Conservation (phyloP, 306 rosid species). For the Dicorynia guianensis region DNA sequence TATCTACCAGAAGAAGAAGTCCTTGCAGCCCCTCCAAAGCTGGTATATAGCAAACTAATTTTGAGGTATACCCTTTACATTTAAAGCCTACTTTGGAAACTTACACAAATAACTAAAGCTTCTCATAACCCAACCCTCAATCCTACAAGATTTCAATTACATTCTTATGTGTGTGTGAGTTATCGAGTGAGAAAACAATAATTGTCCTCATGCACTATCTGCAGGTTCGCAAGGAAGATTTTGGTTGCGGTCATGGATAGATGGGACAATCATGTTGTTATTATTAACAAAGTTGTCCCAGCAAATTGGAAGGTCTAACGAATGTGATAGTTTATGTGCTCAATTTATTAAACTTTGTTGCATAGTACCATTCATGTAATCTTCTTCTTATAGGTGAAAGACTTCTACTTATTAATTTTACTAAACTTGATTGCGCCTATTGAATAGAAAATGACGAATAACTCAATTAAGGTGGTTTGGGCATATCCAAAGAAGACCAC, state of each 20-base stretch:
- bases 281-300: slow-evolving; percentile 78
- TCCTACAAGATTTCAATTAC: slow-evolving; percentile 9
- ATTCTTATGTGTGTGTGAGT: slow-evolving; percentile 20
- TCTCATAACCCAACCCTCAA: slow-evolving; percentile 6
- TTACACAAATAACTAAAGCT: slow-evolving; percentile 30
- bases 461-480: too few relatives aligned
- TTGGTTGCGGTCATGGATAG: slow-evolving; percentile 81
- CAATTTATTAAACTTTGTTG: slow-evolving; percentile 14
- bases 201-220: slow-evolving; percentile 32
- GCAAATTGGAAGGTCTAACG: slow-evolving; percentile 81
- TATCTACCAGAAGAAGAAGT: slow-evolving; percentile 79
- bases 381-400: slow-evolving; percentile 16
- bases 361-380: slow-evolving; percentile 32
- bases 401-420: slow-evolving; percentile 22
- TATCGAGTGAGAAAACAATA: slow-evolving; percentile 21
- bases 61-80: slow-evolving; percentile 63
- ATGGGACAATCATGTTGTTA: slow-evolving; percentile 78
- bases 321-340: slow-evolving; percentile 25
- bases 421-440: too few relatives aligned
- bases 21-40: slow-evolving; percentile 92
- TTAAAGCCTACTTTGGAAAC: slow-evolving; percentile 21
- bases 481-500: too few relatives aligned
- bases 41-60: slow-evolving; percentile 87
- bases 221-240: slow-evolving; percentile 83
- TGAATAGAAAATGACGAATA: too few relatives aligned